Evolutionary conservation across 768 basidiomycete species (phyloP).

Genomic region (Mycena indigotica): DNA sequence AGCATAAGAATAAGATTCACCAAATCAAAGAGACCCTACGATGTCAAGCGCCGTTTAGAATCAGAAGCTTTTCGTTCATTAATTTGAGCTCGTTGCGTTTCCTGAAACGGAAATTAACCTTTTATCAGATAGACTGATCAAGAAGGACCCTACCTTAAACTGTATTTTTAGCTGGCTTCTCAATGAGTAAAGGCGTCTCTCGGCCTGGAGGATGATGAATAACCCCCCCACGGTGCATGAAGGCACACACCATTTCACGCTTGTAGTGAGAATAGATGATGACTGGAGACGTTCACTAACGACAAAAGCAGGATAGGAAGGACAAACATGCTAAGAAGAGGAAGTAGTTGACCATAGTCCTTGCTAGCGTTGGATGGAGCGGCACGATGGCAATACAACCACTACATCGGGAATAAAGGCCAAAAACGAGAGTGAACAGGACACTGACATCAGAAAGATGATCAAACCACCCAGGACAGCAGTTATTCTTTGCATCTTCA

Average conservation of each 20-base stretch:
- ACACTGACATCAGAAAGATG: conserved; percentile 56
- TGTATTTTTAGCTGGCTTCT: conserved; percentile 78
- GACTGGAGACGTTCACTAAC: conserved; percentile 39
- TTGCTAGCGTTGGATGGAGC: conserved; percentile 12
- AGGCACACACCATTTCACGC: conserved; percentile 54
- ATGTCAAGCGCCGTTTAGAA: conserved; percentile 78
- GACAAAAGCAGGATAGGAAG: background rate
- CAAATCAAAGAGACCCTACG: conserved; percentile 47
- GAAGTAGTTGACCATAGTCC: conserved; percentile 69
- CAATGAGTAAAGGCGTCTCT: conserved; percentile 67
- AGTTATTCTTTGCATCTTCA: conserved; percentile 67
- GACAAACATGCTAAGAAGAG: conserved; percentile 69
- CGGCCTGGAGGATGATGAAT: conserved; percentile 51
- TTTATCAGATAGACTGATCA: no score
- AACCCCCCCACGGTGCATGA: conserved; percentile 12
- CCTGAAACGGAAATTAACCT: conserved; percentile 42
- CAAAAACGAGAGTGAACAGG: background rate
- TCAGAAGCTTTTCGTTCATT: conserved; percentile 77
- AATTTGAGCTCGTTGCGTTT: conserved; percentile 75
- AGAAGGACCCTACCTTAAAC: conserved; percentile 46
- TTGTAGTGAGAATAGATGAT: conserved; percentile 76
- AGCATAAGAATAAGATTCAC: background rate
- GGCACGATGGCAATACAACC: conserved; percentile 12
- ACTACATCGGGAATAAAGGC: conserved; percentile 3
- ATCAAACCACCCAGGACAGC: conserved; percentile 57